phyloP scores from a whole-genome alignment of 257 asterid species.

The Solanum etuberosum region DNA sequence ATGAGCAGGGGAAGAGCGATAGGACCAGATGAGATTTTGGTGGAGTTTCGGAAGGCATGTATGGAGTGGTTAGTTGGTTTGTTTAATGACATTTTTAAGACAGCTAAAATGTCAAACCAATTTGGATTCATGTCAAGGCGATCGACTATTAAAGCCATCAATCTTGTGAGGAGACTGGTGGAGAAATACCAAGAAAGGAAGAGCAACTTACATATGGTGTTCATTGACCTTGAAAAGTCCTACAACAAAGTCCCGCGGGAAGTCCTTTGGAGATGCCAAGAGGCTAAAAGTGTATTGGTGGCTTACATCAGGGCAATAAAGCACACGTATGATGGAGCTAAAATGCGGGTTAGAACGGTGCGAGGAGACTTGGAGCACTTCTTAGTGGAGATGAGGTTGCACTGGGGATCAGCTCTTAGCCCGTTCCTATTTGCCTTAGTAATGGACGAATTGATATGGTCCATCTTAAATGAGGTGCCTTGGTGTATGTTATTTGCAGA shows the following conservation, averaged over 20 bases:
- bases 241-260: not conserved
- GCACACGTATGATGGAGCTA: not conserved
- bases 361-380: not conserved
- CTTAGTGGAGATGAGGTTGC: not conserved
- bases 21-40: not conserved
- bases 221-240: not conserved
- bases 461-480: not conserved
- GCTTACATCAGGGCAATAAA: not conserved
- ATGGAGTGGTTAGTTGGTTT: not conserved
- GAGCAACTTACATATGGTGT: not conserved
- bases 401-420: not conserved
- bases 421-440: not conserved
- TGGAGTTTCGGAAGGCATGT: not conserved
- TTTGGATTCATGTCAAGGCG: not conserved
- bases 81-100: not conserved
- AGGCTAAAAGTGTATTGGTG: not conserved
- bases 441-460: not conserved
- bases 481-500: not conserved
- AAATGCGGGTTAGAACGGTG: not conserved
- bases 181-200: not conserved
- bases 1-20: not conserved
- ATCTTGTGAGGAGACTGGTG: not conserved
- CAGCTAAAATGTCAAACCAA: not conserved
- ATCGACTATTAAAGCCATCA: not conserved
- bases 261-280: not conserved